Evolutionary conservation across 129 eudicot species (phyloP), one percentile per base, ranked within the genome.

Genomic region (Escallonia rubra): DNA sequence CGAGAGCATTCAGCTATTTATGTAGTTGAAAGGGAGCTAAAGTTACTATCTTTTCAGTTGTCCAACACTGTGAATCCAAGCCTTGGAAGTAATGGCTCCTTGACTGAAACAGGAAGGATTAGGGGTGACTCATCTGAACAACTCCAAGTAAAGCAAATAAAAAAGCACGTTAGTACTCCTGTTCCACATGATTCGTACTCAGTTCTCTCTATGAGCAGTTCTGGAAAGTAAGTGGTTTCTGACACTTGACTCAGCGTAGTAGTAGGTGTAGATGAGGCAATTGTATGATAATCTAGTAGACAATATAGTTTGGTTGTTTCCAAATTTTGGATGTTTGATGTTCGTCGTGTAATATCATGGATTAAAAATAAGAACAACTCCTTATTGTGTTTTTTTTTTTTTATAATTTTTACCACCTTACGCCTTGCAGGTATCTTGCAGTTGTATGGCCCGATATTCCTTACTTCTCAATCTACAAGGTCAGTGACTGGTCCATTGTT

Each of bases 371-470:
- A 42, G 38, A 66, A 63, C 39, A 46, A 14, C 10, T 41, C 56
- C 56, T 65, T 39, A 65, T 57, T 65, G 10, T 65, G 59, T 16
- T 15, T 5, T 72, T 64, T 44, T 41, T 52, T 60, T 51, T n/a
- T n/a, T n/a, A n/a, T n/a, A n/a, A 45, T 56, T 63, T 63, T n/a
- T 70, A 34, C 39, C 42, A 23, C 34, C 34, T 23, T 23, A 23
- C 34, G 1, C 34, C 34, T 75, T 79, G 87, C 91, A 92, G 98
- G 96, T 93, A 81, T 76, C 73, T 93, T 69, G 79, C 96, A 61
- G 75, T 93, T 72, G 96, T 93, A 48, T 93, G 99, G 99, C 99
- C 99, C 47, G 99, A 93, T 79, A 93, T 93, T 64, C 99, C 99
- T 11, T 93, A 86, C 81, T 93, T 93, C 79, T 89, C 99, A 51